Percentiles rank a stretch among this genome's conserved stretches.
Conservation (phyloP, 257 asterid genomes). For the Solanum megistacrolobum region DNA sequence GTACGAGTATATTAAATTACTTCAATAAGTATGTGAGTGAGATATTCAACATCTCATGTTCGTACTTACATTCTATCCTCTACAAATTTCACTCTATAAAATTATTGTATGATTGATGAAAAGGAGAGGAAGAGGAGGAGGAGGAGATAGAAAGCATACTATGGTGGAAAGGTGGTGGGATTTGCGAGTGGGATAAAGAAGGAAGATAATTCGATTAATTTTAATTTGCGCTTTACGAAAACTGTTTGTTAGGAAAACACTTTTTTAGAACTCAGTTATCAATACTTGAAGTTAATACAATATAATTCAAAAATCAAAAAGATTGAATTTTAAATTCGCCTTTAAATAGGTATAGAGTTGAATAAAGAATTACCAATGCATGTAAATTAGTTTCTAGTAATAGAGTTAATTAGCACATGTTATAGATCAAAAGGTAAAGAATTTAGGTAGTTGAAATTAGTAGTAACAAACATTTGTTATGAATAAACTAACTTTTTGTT, state of each 20-base stretch:
- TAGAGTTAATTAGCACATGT: background rate
- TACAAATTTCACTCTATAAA: background rate
- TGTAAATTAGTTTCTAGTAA: background rate
- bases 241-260: accelerated
- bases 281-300: background rate
- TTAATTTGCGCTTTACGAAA: accelerated
- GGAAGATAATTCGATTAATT: background rate
- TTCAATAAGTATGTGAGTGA: background rate
- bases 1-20: background rate
- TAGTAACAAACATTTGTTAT: background rate
- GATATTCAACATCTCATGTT: background rate
- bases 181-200: background rate
- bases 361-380: background rate
- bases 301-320: background rate
- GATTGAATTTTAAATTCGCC: background rate
- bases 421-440: background rate
- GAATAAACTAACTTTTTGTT: background rate
- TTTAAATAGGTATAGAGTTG: background rate
- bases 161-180: background rate
- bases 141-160: background rate
- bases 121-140: too few relatives aligned
- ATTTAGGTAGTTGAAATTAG: background rate
- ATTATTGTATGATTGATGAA: background rate
- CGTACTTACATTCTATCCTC: background rate
- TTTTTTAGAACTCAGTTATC: background rate